phyloP scores from a whole-genome alignment of 129 eudicot species.

The Silybum marianum region DNA sequence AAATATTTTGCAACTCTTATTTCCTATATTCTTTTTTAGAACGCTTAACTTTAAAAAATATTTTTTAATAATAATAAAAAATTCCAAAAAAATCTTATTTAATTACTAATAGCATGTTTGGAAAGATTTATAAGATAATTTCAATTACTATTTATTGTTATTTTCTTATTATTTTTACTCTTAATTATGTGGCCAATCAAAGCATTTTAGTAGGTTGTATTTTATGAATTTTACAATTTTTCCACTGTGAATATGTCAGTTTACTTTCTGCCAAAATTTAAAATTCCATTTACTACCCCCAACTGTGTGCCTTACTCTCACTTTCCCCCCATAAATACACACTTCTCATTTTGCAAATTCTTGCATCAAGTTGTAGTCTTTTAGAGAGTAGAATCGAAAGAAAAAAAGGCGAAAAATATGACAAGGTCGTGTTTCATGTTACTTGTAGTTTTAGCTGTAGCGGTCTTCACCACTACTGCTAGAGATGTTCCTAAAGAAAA shows the following conservation, averaged over 20 bases:
- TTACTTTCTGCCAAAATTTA: conserved; percentile 25
- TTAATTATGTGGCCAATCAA: background rate
- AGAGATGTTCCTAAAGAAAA: conserved; percentile 44
- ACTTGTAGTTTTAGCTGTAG: conserved; percentile 35
- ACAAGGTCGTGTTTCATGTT: conserved; percentile 28
- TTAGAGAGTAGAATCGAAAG: background rate
- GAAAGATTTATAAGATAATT: background rate
- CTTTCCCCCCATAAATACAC: conserved; percentile 24
- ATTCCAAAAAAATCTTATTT: background rate
- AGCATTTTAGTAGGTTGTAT: conserved; percentile 17
- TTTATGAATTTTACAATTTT: background rate
- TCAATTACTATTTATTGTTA: background rate
- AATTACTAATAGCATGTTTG: background rate
- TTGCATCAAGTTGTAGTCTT: conserved; percentile 25
- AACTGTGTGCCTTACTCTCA: conserved; percentile 28
- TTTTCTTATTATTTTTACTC: background rate
- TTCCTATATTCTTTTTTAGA: background rate
- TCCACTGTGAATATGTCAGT: conserved; percentile 23
- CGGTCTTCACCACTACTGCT: conserved; percentile 20
- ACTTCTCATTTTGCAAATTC: conserved; percentile 4
- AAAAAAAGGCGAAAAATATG: conserved; percentile 21
- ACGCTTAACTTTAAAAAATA: background rate
- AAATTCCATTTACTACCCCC: conserved; percentile 36
- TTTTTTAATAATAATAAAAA: background rate
- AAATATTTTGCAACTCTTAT: background rate